Evolutionary conservation across 177 flowering plant species (phyloP), one percentile per base, ranked within the genome.

Genomic region (Telopea speciosissima): DNA sequence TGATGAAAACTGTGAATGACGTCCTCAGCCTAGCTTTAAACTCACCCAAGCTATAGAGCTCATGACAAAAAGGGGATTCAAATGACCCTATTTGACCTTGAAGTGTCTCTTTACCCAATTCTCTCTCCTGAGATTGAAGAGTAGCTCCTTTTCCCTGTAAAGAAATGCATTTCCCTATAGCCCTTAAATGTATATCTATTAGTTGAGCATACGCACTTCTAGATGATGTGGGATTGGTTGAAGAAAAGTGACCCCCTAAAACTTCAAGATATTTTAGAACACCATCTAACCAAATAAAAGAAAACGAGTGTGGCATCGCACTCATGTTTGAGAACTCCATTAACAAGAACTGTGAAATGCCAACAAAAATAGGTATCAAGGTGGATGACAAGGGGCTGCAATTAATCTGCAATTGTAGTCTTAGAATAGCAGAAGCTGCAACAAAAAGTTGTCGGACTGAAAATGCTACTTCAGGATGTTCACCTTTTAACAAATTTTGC

Each of bases 251-350:
- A 62, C 72, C 78, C 42, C 91, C 97, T 54, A 95, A 63, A 73
- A 87, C 96, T 80, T 88, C 89, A 62, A 95, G 78, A 84, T 85
- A 92, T 78, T 84, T 90, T 63, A 87, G 70, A 73, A 79, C 79
- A 72, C 97, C 97, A 81, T 89, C 90, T 69, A 95, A 82, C 83
- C 88, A 88, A 70, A 85, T 81, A 78, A 88, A 84, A 58, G 86
- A 76, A 65, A 83, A 84, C 24, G 83, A 73, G 26, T 78, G 73
- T 25, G 85, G 89, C 66, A 74, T 70, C 65, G 70, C 83, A 70
- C 25, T 77, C 75, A 74, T 78, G 45, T 84, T 75, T 21, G 84
- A 75, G 3, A 91, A 85, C 63, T 86, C 85, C 36, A 70, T 75
- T 72, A 95, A 72, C 76, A 95, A 66, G 70, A 84, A 69, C 42